Percentiles rank a stretch among this genome's conserved stretches.
phyloP scores from a whole-genome alignment of 2,329 filamentous ascomycete species.

The Verticillium alfalfae region DNA sequence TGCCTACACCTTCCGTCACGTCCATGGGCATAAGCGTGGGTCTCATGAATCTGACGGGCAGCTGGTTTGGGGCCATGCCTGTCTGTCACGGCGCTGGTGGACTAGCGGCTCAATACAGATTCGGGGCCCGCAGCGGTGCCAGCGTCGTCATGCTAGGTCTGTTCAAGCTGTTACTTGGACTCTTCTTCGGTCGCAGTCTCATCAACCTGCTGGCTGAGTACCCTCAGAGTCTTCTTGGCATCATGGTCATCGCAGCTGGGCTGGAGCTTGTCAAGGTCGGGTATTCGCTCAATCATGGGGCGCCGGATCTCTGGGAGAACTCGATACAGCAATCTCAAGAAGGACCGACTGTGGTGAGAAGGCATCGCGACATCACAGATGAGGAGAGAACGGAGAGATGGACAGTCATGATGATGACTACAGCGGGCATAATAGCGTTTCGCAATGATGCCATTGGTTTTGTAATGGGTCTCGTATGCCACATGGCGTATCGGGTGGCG shows the following conservation, averaged over 20 bases:
- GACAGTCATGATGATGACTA: constrained; percentile 86
- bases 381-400: constrained; percentile 69
- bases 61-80: constrained; percentile 94
- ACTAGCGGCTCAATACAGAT: constrained; percentile 83
- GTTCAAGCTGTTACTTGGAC: constrained; percentile 69
- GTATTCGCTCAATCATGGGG: constrained; percentile 75
- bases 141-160: constrained; percentile 75
- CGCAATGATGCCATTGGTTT: constrained; percentile 89
- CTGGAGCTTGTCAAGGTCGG: constrained; percentile 80
- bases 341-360: constrained; percentile 25
- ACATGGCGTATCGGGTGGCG: constrained; percentile 57
- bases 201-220: constrained; percentile 65
- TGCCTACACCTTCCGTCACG: constrained; percentile 65
- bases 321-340: constrained; percentile 21
- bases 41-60: constrained; percentile 75
- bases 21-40: constrained; percentile 77
- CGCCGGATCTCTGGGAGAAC: constrained; percentile 55
- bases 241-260: constrained; percentile 88
- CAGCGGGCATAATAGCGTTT: constrained; percentile 76
- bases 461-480: constrained; percentile 71
- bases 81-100: constrained; percentile 91
- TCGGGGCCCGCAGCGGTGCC: constrained; percentile 82
- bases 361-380: constrained; percentile 51
- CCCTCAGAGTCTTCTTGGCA: constrained; percentile 69
- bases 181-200: constrained; percentile 71